Percentiles rank a stretch among this genome's conserved stretches.
phyloP scores from a whole-genome alignment of 2,329 filamentous ascomycete genomes.

The Hypoxylon sp. region DNA sequence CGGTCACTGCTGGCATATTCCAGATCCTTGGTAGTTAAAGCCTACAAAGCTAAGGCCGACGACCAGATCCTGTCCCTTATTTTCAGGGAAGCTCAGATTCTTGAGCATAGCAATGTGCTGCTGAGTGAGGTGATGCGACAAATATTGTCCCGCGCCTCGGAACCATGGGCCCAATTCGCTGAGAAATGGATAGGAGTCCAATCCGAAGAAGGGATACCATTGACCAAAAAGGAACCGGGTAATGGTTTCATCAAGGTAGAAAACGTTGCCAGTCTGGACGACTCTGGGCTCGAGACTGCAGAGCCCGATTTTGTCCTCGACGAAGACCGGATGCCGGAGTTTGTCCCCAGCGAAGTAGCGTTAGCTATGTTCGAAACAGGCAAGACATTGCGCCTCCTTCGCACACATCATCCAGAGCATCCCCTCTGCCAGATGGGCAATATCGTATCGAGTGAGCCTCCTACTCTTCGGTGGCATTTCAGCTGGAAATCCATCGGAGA shows the following conservation, averaged over 20 bases:
- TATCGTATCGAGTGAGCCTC: constrained; percentile 57
- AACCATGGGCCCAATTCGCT: constrained; percentile 72
- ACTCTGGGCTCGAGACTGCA: constrained; percentile 64
- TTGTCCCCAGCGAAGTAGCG: constrained; percentile 74
- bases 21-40: constrained; percentile 57
- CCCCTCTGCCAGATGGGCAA: constrained; percentile 66
- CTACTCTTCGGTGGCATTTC: constrained; percentile 72
- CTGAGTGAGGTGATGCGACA: constrained; percentile 72
- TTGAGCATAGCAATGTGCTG: constrained; percentile 69
- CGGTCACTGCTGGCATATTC: constrained; percentile 61
- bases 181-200: constrained; percentile 79
- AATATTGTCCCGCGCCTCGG: constrained; percentile 67
- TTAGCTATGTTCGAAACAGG: constrained; percentile 81
- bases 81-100: constrained; percentile 67
- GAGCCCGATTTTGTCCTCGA: constrained; percentile 70
- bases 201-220: constrained; percentile 61
- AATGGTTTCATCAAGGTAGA: constrained; percentile 70
- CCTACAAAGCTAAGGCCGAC: constrained; percentile 58
- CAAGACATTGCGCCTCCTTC: constrained; percentile 76
- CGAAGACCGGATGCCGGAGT: constrained; percentile 71
- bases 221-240: constrained; percentile 58
- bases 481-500: constrained; percentile 73
- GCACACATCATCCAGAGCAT: constrained; percentile 74
- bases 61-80: constrained; percentile 68
- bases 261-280: constrained; percentile 62